phyloP scores from a whole-genome alignment of 2,329 filamentous ascomycete species.

The Penicillium fuscoglaucum region DNA sequence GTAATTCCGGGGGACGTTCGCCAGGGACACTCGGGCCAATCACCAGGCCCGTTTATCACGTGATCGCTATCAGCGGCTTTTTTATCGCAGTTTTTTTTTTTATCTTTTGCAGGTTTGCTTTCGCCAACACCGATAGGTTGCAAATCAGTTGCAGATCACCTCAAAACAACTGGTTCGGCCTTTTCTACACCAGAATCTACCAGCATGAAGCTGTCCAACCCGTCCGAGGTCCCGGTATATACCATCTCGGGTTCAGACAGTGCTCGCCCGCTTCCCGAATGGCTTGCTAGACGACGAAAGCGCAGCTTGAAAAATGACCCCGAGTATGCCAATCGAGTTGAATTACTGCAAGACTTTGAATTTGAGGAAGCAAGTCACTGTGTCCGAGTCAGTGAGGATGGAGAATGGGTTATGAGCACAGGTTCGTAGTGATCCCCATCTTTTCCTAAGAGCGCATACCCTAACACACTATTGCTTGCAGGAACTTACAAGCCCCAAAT shows the following conservation, averaged over 20 bases:
- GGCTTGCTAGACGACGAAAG: constrained; percentile 88
- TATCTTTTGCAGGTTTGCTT: constrained; percentile 18
- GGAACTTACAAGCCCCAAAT: constrained; percentile 77
- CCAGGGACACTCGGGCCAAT: constrained; percentile 36
- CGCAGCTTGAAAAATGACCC: constrained; percentile 87
- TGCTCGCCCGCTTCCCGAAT: constrained; percentile 86
- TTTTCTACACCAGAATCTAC: constrained; percentile 26
- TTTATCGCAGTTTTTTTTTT: constrained; percentile 30
- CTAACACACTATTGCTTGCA: constrained; percentile 28
- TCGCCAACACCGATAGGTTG: constrained; percentile 5
- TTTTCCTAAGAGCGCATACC: constrained; percentile 12
- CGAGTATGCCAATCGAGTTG: constrained; percentile 90
- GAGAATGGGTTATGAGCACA: constrained; percentile 95
- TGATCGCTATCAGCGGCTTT: constrained; percentile 30
- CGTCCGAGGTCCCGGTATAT: constrained; percentile 84
- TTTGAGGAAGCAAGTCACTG: constrained; percentile 95
- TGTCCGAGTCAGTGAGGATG: constrained; percentile 88
- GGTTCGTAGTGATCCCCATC: constrained; percentile 51
- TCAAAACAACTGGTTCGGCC: constrained; percentile 8
- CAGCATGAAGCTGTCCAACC: constrained; percentile 57
- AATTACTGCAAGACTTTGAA: constrained; percentile 94
- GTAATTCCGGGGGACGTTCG: constrained; percentile 37
- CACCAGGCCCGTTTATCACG: constrained; percentile 30
- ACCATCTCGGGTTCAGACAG: constrained; percentile 91
- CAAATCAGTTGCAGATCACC: constrained; percentile 12